Percentiles rank a stretch among this genome's conserved stretches.
Evolutionary conservation across 2,329 filamentous ascomycete species (phyloP).

Genomic region (Exophiala xenobiotica): DNA sequence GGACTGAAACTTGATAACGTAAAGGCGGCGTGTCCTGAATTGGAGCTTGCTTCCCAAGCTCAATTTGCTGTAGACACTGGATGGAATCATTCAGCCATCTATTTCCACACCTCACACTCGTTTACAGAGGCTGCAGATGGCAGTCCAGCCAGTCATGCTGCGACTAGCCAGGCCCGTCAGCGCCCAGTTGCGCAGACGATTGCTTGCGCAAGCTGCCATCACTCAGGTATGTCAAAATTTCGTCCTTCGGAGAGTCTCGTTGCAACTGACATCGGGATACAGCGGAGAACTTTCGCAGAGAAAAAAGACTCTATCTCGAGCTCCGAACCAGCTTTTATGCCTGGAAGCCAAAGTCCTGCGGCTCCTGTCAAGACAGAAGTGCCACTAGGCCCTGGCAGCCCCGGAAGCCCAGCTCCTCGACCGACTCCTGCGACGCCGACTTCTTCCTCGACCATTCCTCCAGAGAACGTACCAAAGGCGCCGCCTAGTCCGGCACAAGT

Average conservation of each 20-base stretch:
- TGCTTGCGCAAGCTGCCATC: slow-evolving; percentile 24
- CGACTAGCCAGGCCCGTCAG: slow-evolving; percentile 28
- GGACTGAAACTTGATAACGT: too few relatives aligned
- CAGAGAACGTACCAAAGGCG: slow-evolving; percentile 49
- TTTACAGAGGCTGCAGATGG: slow-evolving; percentile 7
- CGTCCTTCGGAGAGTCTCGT: slow-evolving; percentile 4
- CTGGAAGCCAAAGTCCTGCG: slow-evolving; percentile 15
- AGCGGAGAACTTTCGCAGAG: slow-evolving; percentile 29
- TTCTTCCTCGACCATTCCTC: slow-evolving; percentile 49
- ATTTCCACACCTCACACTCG: not conserved
- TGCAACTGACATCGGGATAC: slow-evolving; percentile 15
- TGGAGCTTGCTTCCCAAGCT: not conserved
- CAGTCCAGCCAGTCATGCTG: slow-evolving; percentile 27
- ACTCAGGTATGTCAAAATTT: slow-evolving; percentile 22
- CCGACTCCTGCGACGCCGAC: slow-evolving; percentile 36
- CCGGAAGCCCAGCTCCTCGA: slow-evolving; percentile 26
- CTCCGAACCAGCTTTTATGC: slow-evolving; percentile 28
- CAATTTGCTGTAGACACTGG: not conserved
- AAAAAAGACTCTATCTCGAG: slow-evolving; percentile 26
- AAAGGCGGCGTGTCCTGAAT: not conserved
- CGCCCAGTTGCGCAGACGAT: slow-evolving; percentile 23
- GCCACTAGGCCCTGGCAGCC: slow-evolving; percentile 25
- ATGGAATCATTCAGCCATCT: not conserved
- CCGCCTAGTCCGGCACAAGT: slow-evolving; percentile 39
- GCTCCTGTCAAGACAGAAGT: slow-evolving; percentile 25